Conservation (phyloP, 108 stramenopile species). For the Skeletonema marinoi region DNA sequence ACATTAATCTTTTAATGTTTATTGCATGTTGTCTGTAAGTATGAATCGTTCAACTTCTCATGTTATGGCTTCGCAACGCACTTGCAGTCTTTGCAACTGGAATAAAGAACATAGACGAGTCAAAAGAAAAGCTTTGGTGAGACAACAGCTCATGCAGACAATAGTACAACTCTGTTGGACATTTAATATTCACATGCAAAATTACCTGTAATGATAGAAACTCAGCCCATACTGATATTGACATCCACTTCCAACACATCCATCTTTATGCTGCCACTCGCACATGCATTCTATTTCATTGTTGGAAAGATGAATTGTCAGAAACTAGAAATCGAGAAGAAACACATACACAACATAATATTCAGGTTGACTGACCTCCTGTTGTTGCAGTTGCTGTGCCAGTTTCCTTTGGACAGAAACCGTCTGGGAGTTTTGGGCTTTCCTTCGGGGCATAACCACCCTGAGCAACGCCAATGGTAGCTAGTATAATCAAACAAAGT, state of each 20-base stretch:
- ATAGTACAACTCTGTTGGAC: too few species aligned
- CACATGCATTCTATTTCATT: slow-evolving; percentile 83
- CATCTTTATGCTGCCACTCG: slow-evolving; percentile 81
- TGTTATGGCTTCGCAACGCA: slow-evolving; percentile 68
- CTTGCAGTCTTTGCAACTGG: slow-evolving; percentile 70
- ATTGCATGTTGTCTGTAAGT: not conserved
- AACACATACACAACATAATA: not conserved
- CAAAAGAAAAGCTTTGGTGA: not conserved
- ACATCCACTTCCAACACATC: slow-evolving; percentile 72
- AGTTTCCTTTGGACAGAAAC: slow-evolving; percentile 71
- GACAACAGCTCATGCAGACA: not conserved
- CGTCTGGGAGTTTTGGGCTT: slow-evolving; percentile 20
- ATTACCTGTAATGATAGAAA: slow-evolving; percentile 69
- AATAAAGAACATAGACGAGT: not conserved
- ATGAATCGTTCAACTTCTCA: not conserved
- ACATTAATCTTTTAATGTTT: not conserved
- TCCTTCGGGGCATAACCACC: slow-evolving; percentile 34
- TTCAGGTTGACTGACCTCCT: slow-evolving; percentile 54
- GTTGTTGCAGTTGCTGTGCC: slow-evolving; percentile 78
- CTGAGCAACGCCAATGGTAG: not conserved
- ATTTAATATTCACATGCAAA: not conserved
- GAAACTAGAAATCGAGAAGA: not conserved
- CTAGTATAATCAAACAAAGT: not conserved
- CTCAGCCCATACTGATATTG: slow-evolving; percentile 80
- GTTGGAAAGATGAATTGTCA: not conserved